phyloP scores from a whole-genome alignment of 2,329 filamentous ascomycete species.

The Graphilbum ipis-grandicollis region DNA sequence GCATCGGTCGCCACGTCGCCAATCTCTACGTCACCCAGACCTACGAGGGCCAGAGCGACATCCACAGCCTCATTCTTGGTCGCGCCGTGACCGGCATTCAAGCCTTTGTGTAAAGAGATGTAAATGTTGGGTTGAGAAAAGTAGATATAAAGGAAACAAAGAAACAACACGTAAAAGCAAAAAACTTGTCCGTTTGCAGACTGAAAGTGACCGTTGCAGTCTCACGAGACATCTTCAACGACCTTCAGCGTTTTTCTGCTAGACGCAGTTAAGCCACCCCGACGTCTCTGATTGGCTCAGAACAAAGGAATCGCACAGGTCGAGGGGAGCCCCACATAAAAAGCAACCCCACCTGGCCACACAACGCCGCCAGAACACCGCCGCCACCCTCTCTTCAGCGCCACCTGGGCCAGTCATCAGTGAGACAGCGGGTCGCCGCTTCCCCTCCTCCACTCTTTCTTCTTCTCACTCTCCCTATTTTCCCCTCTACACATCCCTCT shows the following conservation, averaged over 20 bases:
- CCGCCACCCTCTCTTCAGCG: neutral
- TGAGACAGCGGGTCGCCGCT: slow-evolving; percentile 1
- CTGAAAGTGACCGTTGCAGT: too few species aligned
- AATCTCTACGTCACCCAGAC: slow-evolving; percentile 97
- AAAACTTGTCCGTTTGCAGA: too few species aligned
- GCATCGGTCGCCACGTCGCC: slow-evolving; percentile 83
- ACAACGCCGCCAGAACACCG: neutral
- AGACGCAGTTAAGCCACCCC: neutral
- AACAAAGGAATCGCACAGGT: neutral
- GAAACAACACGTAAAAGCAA: neutral
- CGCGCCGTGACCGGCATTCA: slow-evolving; percentile 47
- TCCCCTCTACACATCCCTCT: neutral
- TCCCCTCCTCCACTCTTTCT: slow-evolving; percentile 4
- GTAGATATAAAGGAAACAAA: neutral
- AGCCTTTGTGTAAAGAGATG: slow-evolving; percentile 45
- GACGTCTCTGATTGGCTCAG: neutral
- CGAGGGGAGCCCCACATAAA: neutral
- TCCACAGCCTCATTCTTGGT: slow-evolving; percentile 57
- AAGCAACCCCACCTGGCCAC: neutral
- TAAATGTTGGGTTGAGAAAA: neutral
- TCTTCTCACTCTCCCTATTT: neutral
- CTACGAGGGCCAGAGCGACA: slow-evolving; percentile 96
- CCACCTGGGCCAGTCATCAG: neutral
- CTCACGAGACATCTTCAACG: too few species aligned
- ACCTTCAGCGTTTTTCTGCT: too few species aligned